Conservation (phyloP, 2,329 filamentous ascomycete genomes). For the Dryadomyces quercivorus region DNA sequence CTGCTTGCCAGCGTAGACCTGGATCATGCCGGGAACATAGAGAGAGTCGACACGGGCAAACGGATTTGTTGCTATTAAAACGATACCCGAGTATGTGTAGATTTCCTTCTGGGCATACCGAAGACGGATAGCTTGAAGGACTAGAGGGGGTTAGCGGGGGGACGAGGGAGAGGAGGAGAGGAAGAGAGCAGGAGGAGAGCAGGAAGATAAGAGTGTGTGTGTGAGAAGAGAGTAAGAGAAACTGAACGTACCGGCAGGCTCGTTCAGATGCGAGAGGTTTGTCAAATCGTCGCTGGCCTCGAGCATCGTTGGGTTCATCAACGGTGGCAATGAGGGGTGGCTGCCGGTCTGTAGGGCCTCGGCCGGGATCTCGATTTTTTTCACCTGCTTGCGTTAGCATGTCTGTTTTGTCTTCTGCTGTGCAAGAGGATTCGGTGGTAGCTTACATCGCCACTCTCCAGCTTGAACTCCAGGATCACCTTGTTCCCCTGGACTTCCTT, state of each 20-base stretch:
- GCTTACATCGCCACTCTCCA: slow-evolving; percentile 83
- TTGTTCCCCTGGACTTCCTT: slow-evolving; percentile 78
- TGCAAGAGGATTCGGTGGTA: slow-evolving; percentile 4
- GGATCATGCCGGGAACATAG: slow-evolving; percentile 99
- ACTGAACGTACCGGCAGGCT: slow-evolving; percentile 68
- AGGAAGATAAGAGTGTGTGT: too few relatives aligned
- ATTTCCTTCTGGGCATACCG: slow-evolving; percentile 98
- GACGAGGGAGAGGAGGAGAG: slow-evolving; percentile 3
- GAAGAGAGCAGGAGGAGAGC: neutral
- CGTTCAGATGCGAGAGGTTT: slow-evolving; percentile 94
- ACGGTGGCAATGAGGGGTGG: slow-evolving; percentile 68
- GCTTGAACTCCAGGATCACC: slow-evolving; percentile 72
- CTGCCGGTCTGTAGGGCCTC: slow-evolving; percentile 66
- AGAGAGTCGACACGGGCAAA: slow-evolving; percentile 96
- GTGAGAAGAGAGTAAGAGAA: slow-evolving; percentile 9
- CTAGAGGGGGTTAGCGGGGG: slow-evolving; percentile 29
- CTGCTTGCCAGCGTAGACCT: slow-evolving; percentile 96
- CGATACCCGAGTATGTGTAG: slow-evolving; percentile 98
- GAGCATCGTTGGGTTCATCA: slow-evolving; percentile 97
- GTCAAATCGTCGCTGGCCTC: slow-evolving; percentile 98
- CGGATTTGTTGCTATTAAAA: slow-evolving; percentile 95
- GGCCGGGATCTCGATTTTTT: slow-evolving; percentile 64
- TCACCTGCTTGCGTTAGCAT: slow-evolving; percentile 42
- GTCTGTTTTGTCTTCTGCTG: neutral
- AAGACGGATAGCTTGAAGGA: slow-evolving; percentile 92